Base-by-base conservation (phyloP, 768 basidiomycete genomes). In the Lactarius psammicola region DNA sequence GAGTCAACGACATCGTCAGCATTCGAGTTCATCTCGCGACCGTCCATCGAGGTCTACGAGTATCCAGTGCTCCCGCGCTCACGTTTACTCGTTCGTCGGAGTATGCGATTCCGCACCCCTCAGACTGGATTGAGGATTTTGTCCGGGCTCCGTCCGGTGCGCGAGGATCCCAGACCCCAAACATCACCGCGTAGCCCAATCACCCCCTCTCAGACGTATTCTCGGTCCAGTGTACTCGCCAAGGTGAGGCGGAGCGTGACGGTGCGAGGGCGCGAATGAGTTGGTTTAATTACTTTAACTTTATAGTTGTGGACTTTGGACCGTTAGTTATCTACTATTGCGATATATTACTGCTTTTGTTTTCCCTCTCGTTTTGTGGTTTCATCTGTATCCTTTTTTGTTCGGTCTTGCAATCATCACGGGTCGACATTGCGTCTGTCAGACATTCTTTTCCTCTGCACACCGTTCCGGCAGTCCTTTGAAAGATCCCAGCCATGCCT, bases 21-120 rank as follows among this genome's bases (percentile, higher is more conserved):
- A 20, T 67, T 67, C 23, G 66, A 67, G 42, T 0, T 67, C 33
- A 55, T 67, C n/a, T 67, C 66, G n/a, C 57, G 66, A 28, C 66
- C 66, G 17, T 67, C 66, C 40, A 38, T 67, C 20, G 66, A 67
- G 4, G 61, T 34, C 31, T 67, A 67, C 30, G 66, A 67, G 26
- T 67, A 67, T 23, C 66, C 66, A 28, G 4, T 42, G 5, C 56
- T 44, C 28, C 61, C 62, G 23, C 62, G 42, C 34, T 31, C 62
- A 15, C 66, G 66, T 55, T 28, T 67, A 17, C 31, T 63, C 51
- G 30, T 63, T 40, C 61, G 61, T 53, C 57, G 62, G 42, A 59
- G 53, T 49, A 30, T 59, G 34, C 66, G 62, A 0, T 7, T 55
- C 26, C 28, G 30, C 11, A 17, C 61, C 15, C 42, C 56, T 34